Percentiles rank a stretch among this genome's conserved stretches.
These are phyloP conservation scores for Tricholoma bakamatsutake DNA, from an alignment of 768 basidiomycete genomes.

Conservation along the genomic window DNA sequence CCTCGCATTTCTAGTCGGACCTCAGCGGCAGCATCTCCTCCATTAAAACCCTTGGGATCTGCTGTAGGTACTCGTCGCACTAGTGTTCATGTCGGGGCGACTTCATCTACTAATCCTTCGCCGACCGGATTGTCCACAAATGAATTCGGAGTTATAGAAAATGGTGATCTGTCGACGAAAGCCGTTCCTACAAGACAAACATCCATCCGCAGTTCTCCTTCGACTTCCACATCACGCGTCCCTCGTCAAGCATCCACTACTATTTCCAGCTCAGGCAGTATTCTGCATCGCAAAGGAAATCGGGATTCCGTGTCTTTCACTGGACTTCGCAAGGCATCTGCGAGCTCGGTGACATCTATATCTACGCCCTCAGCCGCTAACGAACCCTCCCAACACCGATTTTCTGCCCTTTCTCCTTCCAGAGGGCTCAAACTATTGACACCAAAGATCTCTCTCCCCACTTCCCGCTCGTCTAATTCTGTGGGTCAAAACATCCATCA, in stretches of 20 bases:
- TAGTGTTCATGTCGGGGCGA: slow-evolving; percentile 50
- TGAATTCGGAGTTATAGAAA: slow-evolving; percentile 82
- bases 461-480: slow-evolving; percentile 48
- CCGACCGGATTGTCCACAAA: slow-evolving; percentile 51
- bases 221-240: slow-evolving; percentile 50
- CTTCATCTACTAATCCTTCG: slow-evolving; percentile 60
- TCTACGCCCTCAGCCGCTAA: slow-evolving; percentile 45
- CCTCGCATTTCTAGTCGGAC: slow-evolving; percentile 87
- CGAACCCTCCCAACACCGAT: slow-evolving; percentile 49
- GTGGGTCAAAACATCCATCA: slow-evolving; percentile 43
- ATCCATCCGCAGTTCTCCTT: slow-evolving; percentile 63
- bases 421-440: slow-evolving; percentile 76
- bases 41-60: slow-evolving; percentile 48
- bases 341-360: slow-evolving; percentile 70
- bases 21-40: slow-evolving; percentile 69
- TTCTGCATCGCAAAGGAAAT: slow-evolving; percentile 52
- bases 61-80: slow-evolving; percentile 53
- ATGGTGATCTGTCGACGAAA: slow-evolving; percentile 45
- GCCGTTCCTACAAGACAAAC: slow-evolving; percentile 39
- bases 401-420: slow-evolving; percentile 82
- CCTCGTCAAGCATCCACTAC: slow-evolving; percentile 58
- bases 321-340: slow-evolving; percentile 76
- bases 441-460: slow-evolving; percentile 66
- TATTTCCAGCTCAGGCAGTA: slow-evolving; percentile 36
- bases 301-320: slow-evolving; percentile 78